A percentile compares a stretch with the other conserved stretches of the same genome.
Conservation (phyloP, 495 filamentous ascomycete genomes). For the Hypoxylon fragiforme region DNA sequence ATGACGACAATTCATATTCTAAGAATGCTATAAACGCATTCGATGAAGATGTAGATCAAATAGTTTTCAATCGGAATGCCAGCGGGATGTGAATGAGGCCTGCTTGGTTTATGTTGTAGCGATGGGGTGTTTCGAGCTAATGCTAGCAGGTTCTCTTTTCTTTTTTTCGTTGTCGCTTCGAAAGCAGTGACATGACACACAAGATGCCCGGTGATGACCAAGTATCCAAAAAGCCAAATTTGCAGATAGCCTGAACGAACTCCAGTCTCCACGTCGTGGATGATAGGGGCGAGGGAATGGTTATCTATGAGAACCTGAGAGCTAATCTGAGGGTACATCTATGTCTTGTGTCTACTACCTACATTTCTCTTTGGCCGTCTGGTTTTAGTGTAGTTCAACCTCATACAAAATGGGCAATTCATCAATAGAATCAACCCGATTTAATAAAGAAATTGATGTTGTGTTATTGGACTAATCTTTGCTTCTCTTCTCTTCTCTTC, state of each 20-base stretch:
- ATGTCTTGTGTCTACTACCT: slow-evolving; percentile 2
- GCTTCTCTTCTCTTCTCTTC: neutral
- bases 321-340: slow-evolving; percentile 62
- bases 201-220: slow-evolving; percentile 59
- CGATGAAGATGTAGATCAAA: slow-evolving; percentile 38
- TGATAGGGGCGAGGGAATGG: slow-evolving; percentile 34
- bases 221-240: slow-evolving; percentile 67
- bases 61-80: slow-evolving; percentile 67
- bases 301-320: slow-evolving; percentile 64
- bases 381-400: neutral
- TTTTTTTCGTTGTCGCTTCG: slow-evolving; percentile 20
- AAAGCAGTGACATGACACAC: slow-evolving; percentile 23
- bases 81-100: slow-evolving; percentile 17
- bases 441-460: neutral
- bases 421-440: neutral
- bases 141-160: slow-evolving; percentile 23
- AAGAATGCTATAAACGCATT: slow-evolving; percentile 28
- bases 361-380: neutral
- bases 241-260: slow-evolving; percentile 55
- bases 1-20: slow-evolving; percentile 38
- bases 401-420: neutral
- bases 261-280: slow-evolving; percentile 14
- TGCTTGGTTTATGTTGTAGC: slow-evolving; percentile 16
- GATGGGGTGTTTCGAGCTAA: neutral
- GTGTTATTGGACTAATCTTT: neutral